Conservation (phyloP, 352 stramenopile species). For the Thraustochytrium striatum region DNA sequence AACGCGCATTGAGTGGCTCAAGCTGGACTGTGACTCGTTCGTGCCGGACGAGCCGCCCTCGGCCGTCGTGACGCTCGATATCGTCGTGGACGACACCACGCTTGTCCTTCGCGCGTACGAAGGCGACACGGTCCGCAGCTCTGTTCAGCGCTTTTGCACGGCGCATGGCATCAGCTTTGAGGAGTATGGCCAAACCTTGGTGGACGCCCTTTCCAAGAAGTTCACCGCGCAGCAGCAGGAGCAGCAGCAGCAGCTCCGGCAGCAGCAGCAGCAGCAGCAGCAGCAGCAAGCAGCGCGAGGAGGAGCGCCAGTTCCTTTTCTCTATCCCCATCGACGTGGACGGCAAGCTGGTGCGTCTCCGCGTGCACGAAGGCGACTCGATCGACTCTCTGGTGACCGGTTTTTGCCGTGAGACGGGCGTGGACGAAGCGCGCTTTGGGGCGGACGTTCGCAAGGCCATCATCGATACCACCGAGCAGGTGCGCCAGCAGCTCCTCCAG, state of each 20-base stretch:
- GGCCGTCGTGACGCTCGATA: background rate
- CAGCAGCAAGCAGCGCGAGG: background rate
- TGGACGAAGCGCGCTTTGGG: constrained; percentile 22
- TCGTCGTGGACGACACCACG: constrained; percentile 5
- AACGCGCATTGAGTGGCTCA: background rate
- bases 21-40: constrained; percentile 30
- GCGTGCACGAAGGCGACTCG: constrained; percentile 29
- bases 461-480: constrained; percentile 19
- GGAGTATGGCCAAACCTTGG: background rate
- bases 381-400: background rate
- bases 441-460: constrained; percentile 13
- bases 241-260: background rate
- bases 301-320: constrained; percentile 30
- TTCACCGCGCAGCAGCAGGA: constrained; percentile 4
- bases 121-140: constrained; percentile 16
- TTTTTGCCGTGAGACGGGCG: constrained; percentile 7
- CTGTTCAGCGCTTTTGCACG: constrained; percentile 35
- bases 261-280: constrained; percentile 16
- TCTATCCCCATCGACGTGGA: constrained; percentile 39
- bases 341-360: constrained; percentile 26
- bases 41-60: constrained; percentile 11
- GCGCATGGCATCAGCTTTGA: constrained; percentile 33
- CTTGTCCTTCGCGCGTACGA: constrained; percentile 11
- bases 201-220: background rate
- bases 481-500: constrained; percentile 15